Evolutionary conservation across 73 alveolate species (phyloP).

Genomic region (Paramecium bursaria): DNA sequence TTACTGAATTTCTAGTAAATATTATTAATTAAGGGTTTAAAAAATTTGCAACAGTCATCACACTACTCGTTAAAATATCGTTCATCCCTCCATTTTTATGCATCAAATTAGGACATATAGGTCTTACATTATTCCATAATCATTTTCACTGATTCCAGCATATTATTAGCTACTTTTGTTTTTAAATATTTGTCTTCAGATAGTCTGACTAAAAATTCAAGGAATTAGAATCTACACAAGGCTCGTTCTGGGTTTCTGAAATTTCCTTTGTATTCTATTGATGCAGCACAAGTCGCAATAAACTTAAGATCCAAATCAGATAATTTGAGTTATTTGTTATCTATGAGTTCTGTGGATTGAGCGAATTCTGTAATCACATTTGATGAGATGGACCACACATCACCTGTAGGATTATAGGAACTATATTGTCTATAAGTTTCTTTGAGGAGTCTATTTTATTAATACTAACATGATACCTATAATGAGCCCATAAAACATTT

Average conservation of each 20-base stretch:
- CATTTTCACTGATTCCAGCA: conserved; percentile 75
- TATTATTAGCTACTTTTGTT: conserved; percentile 60
- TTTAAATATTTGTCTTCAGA: conserved; percentile 74
- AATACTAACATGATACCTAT: no score
- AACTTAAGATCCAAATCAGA: conserved; percentile 79
- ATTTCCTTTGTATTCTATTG: conserved; percentile 65
- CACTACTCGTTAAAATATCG: conserved; percentile 78
- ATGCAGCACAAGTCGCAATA: conserved; percentile 68
- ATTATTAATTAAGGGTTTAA: conserved; percentile 63
- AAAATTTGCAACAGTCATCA: conserved; percentile 77
- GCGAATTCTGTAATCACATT: conserved; percentile 71
- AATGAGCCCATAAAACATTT: conserved; percentile 65
- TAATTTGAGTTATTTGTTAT: conserved; percentile 63
- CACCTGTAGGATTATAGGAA: conserved; percentile 68
- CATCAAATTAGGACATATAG: conserved; percentile 67
- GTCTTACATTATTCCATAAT: conserved; percentile 71
- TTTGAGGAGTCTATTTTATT: conserved; percentile 59
- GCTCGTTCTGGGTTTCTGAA: conserved; percentile 76
- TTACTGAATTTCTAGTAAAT: conserved; percentile 74
- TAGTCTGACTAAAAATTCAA: conserved; percentile 77
- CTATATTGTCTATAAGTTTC: conserved; percentile 75
- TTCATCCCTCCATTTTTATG: conserved; percentile 80
- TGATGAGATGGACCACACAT: conserved; percentile 67
- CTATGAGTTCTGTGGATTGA: conserved; percentile 60
- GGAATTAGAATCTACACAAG: conserved; percentile 72